Base-by-base conservation (phyloP, 1,284 basidiomycete genomes). In the Schizophyllum amplum region DNA sequence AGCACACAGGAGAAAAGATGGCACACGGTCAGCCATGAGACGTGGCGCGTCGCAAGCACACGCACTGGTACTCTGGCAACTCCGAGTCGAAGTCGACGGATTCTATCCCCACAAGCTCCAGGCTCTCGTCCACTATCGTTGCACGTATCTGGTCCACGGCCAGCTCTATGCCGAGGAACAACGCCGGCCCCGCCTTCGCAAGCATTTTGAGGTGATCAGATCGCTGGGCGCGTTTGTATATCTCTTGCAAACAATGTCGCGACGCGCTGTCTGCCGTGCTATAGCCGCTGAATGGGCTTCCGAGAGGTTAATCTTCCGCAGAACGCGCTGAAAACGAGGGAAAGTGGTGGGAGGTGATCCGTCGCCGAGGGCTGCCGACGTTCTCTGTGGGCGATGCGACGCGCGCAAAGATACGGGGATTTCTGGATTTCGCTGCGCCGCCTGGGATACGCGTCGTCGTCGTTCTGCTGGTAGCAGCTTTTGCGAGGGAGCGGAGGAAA, bases 41-140 rank as follows among this genome's bases (percentile, higher is more conserved):
- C 52, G 6, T 57, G 42, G 21, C 52, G 52, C 46, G 49, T 52
- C 49, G 51, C 55, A 48, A 63, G 57, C 26, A 42, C 54, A 80
- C 84, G 74, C 69, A 90, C 88, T 88, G 84, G 71, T 87, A 91
- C 71, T 92, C 90, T 54, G 83, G 67, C 58, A 92, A 67, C 68
- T 92, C 90, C 7, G 78, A 71, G 69, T 92, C 90, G 72, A 92
- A 90, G 67, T 90, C 86, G 52, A 92, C 82, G 56, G 78, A 78
- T 67, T 91, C 90, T 47, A 87, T 85, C 33, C 86, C 87, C 21
- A 91, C 81, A 51, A 91, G 77, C 66, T 90, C 86, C 55, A 92
- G 76, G 59, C 78, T 81, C 67, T 90, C 86, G 66, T 92, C 88
- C 57, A 93, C 82, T 61, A 93, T 79, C 55, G 86, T 83, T 49